phyloP scores from a whole-genome alignment of 129 eudicot genomes.

The Solidago caesia region DNA sequence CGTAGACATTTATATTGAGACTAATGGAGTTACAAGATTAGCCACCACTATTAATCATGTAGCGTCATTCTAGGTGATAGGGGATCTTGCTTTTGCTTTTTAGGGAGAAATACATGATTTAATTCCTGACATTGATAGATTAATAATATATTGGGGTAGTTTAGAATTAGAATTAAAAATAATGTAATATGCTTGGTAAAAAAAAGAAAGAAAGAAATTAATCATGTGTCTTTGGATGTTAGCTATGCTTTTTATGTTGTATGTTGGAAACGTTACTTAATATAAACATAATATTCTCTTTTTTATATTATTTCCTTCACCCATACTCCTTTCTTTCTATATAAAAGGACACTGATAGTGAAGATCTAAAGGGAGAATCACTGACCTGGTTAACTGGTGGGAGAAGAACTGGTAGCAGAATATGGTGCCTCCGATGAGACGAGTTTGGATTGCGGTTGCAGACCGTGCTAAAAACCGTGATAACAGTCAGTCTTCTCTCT shows the following conservation, averaged over 20 bases:
- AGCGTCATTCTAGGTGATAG: too few relatives aligned
- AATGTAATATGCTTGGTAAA: too few relatives aligned
- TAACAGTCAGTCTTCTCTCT: constrained; percentile 6
- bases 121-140: too few relatives aligned
- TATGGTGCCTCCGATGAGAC: constrained; percentile 9
- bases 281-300: not conserved
- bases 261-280: not conserved
- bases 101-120: too few relatives aligned
- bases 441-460: constrained; percentile 17
- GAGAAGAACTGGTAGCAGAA: constrained; percentile 18
- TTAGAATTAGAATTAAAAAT: too few relatives aligned
- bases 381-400: not conserved
- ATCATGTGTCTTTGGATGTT: not conserved
- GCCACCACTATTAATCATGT: not conserved
- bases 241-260: not conserved
- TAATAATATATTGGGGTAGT: too few relatives aligned
- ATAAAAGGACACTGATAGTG: not conserved
- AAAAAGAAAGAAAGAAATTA: too few relatives aligned
- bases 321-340: constrained; percentile 2
- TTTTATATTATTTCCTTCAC: not conserved
- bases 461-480: not conserved
- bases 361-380: not conserved
- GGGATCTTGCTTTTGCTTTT: too few relatives aligned
- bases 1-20: too few relatives aligned
- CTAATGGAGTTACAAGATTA: not conserved